A percentile compares a stretch with the other conserved stretches of the same genome.
phyloP scores from a whole-genome alignment of 768 basidiomycete species.

The Lactarius tabidus region DNA sequence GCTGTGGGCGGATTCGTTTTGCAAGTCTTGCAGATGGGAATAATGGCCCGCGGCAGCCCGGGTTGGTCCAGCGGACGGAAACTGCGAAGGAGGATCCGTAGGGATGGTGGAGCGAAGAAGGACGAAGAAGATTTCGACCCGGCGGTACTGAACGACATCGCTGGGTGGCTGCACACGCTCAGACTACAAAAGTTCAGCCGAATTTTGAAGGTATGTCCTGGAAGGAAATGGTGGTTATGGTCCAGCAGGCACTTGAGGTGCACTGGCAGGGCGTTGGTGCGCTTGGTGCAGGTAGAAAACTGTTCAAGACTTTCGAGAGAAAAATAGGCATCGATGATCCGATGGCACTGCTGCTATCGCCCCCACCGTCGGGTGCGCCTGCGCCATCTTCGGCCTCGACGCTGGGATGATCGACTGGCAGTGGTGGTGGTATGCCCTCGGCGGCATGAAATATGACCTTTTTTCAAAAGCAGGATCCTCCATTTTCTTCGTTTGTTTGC shows the following conservation, averaged over 20 bases:
- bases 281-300: conserved; percentile 93
- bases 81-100: conserved; percentile 9
- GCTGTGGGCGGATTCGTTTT: conserved; percentile 43
- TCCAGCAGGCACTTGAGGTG: conserved; percentile 81
- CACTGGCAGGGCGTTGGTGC: conserved; percentile 98
- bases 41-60: conserved; percentile 32
- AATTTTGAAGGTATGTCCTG: conserved; percentile 91
- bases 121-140: conserved; percentile 93
- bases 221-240: conserved; percentile 93
- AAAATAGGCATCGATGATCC: conserved; percentile 81
- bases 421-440: background rate
- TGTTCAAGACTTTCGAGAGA: conserved; percentile 94
- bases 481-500: too few species aligned
- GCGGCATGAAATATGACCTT: too few species aligned
- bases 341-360: conserved; percentile 16
- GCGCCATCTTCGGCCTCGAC: background rate
- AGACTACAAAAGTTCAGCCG: conserved; percentile 96
- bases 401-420: background rate
- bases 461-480: background rate
- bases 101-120: conserved; percentile 53
- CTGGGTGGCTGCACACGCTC: conserved; percentile 90
- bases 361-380: background rate
- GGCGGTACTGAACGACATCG: conserved; percentile 78
- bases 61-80: conserved; percentile 42
- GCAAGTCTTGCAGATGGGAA: conserved; percentile 31